These are phyloP conservation scores for Rubia yunnanensis DNA, from an alignment of 257 asterid genomes.

Conservation along the genomic window DNA sequence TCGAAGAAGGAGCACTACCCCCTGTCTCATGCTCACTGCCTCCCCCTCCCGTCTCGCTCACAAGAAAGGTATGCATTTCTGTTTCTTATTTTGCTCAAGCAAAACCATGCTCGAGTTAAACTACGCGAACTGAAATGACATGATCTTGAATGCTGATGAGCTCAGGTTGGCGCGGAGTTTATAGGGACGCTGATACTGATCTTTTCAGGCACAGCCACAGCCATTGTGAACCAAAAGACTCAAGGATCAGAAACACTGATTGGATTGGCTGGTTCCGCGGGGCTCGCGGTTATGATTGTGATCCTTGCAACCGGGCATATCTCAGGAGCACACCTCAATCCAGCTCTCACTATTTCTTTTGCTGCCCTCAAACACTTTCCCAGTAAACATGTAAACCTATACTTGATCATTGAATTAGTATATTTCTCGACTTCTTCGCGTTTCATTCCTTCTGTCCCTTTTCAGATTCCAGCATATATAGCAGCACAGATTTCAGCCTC, in stretches of 20 bases:
- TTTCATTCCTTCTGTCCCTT: neutral
- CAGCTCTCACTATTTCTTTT: conserved; percentile 77
- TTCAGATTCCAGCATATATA: conserved; percentile 65
- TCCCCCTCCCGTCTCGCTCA: conserved; percentile 63
- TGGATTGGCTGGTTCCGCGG: conserved; percentile 61
- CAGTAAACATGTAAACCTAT: conserved; percentile 54
- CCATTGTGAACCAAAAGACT: conserved; percentile 70
- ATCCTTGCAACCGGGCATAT: conserved; percentile 92
- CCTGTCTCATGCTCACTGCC: conserved; percentile 54
- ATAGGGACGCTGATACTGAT: conserved; percentile 71
- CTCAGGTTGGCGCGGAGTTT: conserved; percentile 90
- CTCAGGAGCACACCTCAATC: conserved; percentile 94
- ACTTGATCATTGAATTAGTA: no score
- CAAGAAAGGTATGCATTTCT: conserved; percentile 44
- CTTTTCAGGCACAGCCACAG: conserved; percentile 63
- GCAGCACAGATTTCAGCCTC: conserved; percentile 74
- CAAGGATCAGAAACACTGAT: conserved; percentile 64
- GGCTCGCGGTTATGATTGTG: conserved; percentile 85
- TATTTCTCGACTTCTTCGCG: neutral
- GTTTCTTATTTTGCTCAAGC: no score
- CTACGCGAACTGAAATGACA: neutral
- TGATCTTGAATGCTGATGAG: neutral
- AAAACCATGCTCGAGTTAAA: neutral
- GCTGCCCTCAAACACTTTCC: conserved; percentile 86
- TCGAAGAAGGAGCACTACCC: conserved; percentile 63